Base-by-base conservation (phyloP, 2,329 filamentous ascomycete genomes). In the Xylogone sp. region DNA sequence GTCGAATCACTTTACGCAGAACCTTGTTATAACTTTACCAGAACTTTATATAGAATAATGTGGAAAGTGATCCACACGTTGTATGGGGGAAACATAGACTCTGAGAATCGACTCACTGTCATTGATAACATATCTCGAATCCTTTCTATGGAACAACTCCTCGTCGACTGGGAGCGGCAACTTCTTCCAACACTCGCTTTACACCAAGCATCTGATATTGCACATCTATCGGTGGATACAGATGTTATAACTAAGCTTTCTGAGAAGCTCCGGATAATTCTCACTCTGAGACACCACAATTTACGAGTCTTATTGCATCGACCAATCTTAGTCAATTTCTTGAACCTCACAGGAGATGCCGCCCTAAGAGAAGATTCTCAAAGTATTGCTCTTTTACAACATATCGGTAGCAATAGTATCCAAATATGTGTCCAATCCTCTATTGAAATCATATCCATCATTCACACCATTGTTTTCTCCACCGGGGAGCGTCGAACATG, bases 1-100 rank as follows among this genome's bases (percentile, higher is more conserved):
- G 8, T 19, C 19, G 20, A 12, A 16, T 34, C 10, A 8, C 20
- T 18, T 20, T 22, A 21, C 21, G 42, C 24, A 13, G 44, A 22
- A 27, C 10, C 9, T n/a, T 1, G n/a, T 19, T 13, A 12, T 7
- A 16, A 7, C 21, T 16, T 19, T 24, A 21, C 34, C 46, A 70
- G 63, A 53, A 65, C 59, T 2, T 60, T 72, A 0, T 70, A 71
- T 45, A 59, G 56, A 22, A 64, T 68, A 8, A 60, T 63, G 49
- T 65, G 70, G 48, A 62, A 62, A 42, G 61, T 72, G 8, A 64
- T 77, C 9, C 69, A 75, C 21, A 57, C 58, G 0, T 62, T 71
- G 9, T 77, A 76, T 49, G 73, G 68, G 8, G 68, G 68, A 48
- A 77, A 77, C 45, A 62, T 77, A 2, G 74, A 69, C 5, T 68